Conservation (phyloP, 2,329 filamentous ascomycete genomes). For the Fusarium oxysporum region DNA sequence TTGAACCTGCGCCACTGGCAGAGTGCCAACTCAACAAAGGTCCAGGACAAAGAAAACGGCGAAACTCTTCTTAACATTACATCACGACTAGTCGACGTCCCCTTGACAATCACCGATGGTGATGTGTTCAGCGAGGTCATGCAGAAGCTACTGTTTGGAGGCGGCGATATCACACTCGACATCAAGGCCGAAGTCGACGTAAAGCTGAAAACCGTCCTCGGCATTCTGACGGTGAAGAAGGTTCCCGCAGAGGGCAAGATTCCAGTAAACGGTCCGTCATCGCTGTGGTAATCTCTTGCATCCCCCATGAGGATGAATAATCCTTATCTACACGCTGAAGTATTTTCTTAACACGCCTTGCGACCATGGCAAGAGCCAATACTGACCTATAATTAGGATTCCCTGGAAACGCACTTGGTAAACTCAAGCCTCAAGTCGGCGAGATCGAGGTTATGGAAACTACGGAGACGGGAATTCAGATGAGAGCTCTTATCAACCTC, state of each 20-base stretch:
- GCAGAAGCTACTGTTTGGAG: constrained; percentile 82
- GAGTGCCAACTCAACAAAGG: constrained; percentile 80
- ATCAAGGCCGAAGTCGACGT: constrained; percentile 87
- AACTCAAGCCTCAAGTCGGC: constrained; percentile 72
- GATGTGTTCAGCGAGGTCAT: constrained; percentile 84
- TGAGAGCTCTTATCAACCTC: constrained; percentile 81
- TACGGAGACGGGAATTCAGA: constrained; percentile 74
- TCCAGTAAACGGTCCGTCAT: constrained; percentile 91
- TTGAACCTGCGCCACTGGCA: constrained; percentile 88
- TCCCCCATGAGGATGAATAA: constrained; percentile 44
- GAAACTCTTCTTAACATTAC: constrained; percentile 77
- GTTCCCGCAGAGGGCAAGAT: constrained; percentile 89
- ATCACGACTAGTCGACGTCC: constrained; percentile 81
- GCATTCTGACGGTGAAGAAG: constrained; percentile 81
- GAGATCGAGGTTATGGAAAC: constrained; percentile 80
- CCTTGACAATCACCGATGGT: constrained; percentile 83
- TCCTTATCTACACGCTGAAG: constrained; percentile 43
- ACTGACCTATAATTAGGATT: constrained; percentile 65
- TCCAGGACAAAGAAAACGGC: constrained; percentile 65
- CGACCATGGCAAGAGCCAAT: constrained; percentile 21
- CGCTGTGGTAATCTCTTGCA: constrained; percentile 55
- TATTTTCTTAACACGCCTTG: constrained; percentile 47
- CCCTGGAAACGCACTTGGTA: constrained; percentile 62
- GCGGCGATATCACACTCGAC: constrained; percentile 74
- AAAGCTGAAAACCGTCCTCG: constrained; percentile 83